Evolutionary conservation across 441 rosid genomes (phyloP).

Genomic region (Adansonia rubrostipa): DNA sequence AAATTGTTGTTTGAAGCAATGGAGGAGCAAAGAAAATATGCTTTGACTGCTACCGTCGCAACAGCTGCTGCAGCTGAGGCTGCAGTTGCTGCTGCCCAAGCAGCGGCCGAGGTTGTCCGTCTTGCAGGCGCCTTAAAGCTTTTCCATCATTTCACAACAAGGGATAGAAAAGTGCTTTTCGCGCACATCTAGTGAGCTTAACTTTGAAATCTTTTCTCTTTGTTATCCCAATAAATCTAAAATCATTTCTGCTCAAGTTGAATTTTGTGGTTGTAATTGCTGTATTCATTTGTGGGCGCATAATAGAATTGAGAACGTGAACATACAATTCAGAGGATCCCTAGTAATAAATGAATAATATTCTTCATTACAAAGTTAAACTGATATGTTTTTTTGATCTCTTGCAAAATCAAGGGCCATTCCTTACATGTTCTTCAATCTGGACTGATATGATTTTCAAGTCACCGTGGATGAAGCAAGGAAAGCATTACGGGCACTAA

Average conservation of each 20-base stretch:
- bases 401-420: too few relatives aligned
- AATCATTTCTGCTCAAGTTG: not conserved
- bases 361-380: too few relatives aligned
- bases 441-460: slow-evolving; percentile 15
- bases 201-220: slow-evolving; percentile 9
- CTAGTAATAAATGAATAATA: too few relatives aligned
- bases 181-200: slow-evolving; percentile 73
- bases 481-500: slow-evolving; percentile 83
- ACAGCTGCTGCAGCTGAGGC: slow-evolving; percentile 93
- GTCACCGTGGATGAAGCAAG: slow-evolving; percentile 60
- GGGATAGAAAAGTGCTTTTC: slow-evolving; percentile 60
- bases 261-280: not conserved
- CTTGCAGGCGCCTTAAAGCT: slow-evolving; percentile 47
- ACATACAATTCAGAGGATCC: too few relatives aligned
- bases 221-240: not conserved
- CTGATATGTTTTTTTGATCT: too few relatives aligned
- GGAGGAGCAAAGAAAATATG: slow-evolving; percentile 77
- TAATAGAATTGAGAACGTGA: too few relatives aligned
- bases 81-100: slow-evolving; percentile 84
- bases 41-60: slow-evolving; percentile 77
- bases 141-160: slow-evolving; percentile 32
- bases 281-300: too few relatives aligned
- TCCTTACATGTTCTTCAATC: slow-evolving; percentile 20
- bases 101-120: slow-evolving; percentile 86
- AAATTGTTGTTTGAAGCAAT: slow-evolving; percentile 56